Base-by-base conservation (phyloP, 768 basidiomycete genomes). In the Lenzites betulinus region DNA sequence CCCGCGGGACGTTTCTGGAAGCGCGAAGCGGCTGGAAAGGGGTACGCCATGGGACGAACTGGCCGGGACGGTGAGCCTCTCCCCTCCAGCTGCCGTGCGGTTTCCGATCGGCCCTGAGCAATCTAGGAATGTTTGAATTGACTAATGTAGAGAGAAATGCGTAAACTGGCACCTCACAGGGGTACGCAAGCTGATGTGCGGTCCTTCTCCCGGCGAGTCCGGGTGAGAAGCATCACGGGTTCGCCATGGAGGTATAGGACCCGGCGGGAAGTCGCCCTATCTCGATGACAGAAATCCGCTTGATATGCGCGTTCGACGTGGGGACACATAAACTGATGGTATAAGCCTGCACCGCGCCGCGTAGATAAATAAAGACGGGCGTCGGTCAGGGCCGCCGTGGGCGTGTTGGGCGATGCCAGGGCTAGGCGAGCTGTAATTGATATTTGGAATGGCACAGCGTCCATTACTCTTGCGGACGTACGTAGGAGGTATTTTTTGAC, bases 111-210 rank as follows among this genome's bases (percentile, higher is more conserved):
- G 54, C 44, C 50, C 44, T 26, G 35, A 51, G 54, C 54, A 50
- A 58, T 63, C 62, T 63, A 55, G 62, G 62, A 58, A 63, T 63
- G 62, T 63, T 63, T 47, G 57, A 55, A 63, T 63, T 55, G 57
- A 63, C 62, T 44, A 50, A 59, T 51, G 18, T 12, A 57, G 60
- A 18, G 54, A 2, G 38, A 11, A 12, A 38, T 22, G 36, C 36
- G 42, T 41, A 30, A 33, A 58, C 26, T 20, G 23, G 51, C 47
- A 33, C 56, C 56, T 35, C 41, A 50, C 8, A 43, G 23, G 33
- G 22, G 47, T n/a, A 42, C 36, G 20, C 35, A 16, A 20, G n/a
- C 7, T 43, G 47, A 58, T 42, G 48, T 39, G 22, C n/a, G 6
- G 38, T 13, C 28, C 48, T 49, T 50, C 47, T 49, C 48, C 47